Base-by-base conservation (phyloP, 495 filamentous ascomycete species). In the Talaromyces wortmannii region DNA sequence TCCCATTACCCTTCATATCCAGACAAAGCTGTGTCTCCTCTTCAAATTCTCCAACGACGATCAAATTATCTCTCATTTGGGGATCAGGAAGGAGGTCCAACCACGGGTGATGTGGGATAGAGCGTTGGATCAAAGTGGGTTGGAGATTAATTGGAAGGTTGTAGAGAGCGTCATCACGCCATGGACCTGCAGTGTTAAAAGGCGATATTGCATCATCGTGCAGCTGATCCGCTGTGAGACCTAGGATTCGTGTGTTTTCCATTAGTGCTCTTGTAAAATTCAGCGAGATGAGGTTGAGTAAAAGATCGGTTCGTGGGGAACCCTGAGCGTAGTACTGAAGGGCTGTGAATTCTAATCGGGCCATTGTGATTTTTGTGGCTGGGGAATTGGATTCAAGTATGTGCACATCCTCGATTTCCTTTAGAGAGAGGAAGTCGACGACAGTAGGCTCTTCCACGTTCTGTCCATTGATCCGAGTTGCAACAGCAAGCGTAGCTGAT, bases 11-110 rank as follows among this genome's bases (percentile, higher is more conserved):
- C n/a, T n/a, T n/a, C 32, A 72, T 63, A 55, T 76, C 72, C 44
- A 63, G 60, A 61, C 70, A 77, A 18, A 78, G 63, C 46, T 67
- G 64, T 31, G 67, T 63, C 55, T 73, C 73, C 49, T 77, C 72
- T 31, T 72, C 68, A 31, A 59, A 71, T 16, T 72, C 69, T 17
- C 58, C 59, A 29, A 63, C 61, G 23, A n/a, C 59, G 56, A 75
- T 68, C 55, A 75, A 50, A 45, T 63, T 63, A 57, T 76, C 70
- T 18, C 73, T 60, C 59, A 58, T 63, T 55, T 63, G 54, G 17
- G 73, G 64, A 50, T 50, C 55, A 13, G 73, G 73, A 43, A 73
- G 61, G 44, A 73, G 18, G 59, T 74, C 73, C 33, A 76, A 61
- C 71, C 73, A 76, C 47, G 63, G 61, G 46, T 65, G 60, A 61